A percentile compares a stretch with the other conserved stretches of the same genome.
These are phyloP conservation scores for Cephalotrichum gorgonifer DNA, from an alignment of 2,329 filamentous ascomycete species.

Conservation along the genomic window DNA sequence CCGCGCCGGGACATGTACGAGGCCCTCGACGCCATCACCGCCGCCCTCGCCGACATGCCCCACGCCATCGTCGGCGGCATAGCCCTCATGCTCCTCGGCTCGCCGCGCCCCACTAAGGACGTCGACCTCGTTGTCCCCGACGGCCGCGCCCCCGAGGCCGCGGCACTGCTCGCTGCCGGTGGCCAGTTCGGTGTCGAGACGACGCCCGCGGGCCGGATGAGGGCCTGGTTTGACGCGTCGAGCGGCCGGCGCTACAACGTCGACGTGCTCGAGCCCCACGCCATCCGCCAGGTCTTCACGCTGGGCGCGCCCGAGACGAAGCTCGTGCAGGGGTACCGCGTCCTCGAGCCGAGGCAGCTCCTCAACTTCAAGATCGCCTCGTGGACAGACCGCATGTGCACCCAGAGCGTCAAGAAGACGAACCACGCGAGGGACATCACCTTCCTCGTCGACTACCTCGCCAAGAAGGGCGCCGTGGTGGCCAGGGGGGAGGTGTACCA, in stretches of 20 bases:
- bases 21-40: constrained; percentile 1
- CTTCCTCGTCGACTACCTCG: constrained; percentile 5
- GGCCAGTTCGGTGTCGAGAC: constrained; percentile 2
- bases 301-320: neutral
- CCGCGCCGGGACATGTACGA: constrained; percentile 2
- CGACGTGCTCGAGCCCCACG: constrained; percentile 5
- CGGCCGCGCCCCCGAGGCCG: neutral
- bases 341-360: constrained; percentile 2
- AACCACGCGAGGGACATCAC: constrained; percentile 3
- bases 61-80: constrained; percentile 4
- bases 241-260: constrained; percentile 1
- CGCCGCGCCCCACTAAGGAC: constrained; percentile 3
- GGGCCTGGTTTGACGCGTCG: constrained; percentile 1
- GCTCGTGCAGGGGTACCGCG: neutral
- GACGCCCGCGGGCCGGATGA: neutral
- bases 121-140: constrained; percentile 5
- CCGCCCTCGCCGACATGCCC: neutral
- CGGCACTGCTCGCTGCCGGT: neutral
- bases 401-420: constrained; percentile 1
- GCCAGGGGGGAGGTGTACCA: neutral
- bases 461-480: neutral
- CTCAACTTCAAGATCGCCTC: constrained; percentile 5
- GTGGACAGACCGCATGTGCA: constrained; percentile 1
- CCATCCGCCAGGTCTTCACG: constrained; percentile 1
- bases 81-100: constrained; percentile 3